These are phyloP conservation scores for Leavenworthia alabamica DNA, from an alignment of 345 rosid genomes.

Conservation along the genomic window DNA sequence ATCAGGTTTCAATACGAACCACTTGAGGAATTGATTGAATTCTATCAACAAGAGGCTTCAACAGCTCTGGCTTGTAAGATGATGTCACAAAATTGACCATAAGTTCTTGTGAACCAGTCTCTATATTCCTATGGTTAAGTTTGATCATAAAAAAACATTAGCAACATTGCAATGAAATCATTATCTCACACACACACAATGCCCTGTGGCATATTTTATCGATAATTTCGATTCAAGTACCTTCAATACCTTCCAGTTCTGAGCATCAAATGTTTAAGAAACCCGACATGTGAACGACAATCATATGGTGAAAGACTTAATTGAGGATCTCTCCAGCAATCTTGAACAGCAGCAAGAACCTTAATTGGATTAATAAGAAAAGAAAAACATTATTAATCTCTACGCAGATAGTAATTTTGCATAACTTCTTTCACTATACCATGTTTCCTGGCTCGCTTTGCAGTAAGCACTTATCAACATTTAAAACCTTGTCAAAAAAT, in stretches of 20 bases:
- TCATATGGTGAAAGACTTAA: conserved; percentile 76
- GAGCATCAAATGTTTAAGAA: conserved; percentile 88
- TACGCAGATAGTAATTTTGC: background rate
- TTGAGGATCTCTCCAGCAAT: conserved; percentile 72
- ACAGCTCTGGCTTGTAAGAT: conserved; percentile 71
- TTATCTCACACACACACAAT: background rate
- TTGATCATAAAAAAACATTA: conserved; percentile 13
- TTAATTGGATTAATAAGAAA: conserved; percentile 24
- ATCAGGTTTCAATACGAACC: conserved; percentile 40
- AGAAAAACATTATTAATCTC: background rate
- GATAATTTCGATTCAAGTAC: conserved; percentile 20
- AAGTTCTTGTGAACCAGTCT: conserved; percentile 57
- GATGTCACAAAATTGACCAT: conserved; percentile 97
- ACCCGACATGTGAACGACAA: conserved; percentile 74
- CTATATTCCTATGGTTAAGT: conserved; percentile 47
- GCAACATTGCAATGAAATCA: conserved; percentile 7
- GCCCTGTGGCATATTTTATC: background rate
- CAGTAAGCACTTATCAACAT: conserved; percentile 69
- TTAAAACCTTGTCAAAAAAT: conserved; percentile 77
- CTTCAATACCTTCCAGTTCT: conserved; percentile 86
- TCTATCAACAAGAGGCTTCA: conserved; percentile 74
- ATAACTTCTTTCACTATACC: conserved; percentile 39
- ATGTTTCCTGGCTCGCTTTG: conserved; percentile 78
- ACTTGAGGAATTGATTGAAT: conserved; percentile 73
- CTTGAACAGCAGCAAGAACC: conserved; percentile 84